These are phyloP conservation scores for Rubroboletus satanas DNA, from an alignment of 768 basidiomycete genomes.

Conservation along the genomic window DNA sequence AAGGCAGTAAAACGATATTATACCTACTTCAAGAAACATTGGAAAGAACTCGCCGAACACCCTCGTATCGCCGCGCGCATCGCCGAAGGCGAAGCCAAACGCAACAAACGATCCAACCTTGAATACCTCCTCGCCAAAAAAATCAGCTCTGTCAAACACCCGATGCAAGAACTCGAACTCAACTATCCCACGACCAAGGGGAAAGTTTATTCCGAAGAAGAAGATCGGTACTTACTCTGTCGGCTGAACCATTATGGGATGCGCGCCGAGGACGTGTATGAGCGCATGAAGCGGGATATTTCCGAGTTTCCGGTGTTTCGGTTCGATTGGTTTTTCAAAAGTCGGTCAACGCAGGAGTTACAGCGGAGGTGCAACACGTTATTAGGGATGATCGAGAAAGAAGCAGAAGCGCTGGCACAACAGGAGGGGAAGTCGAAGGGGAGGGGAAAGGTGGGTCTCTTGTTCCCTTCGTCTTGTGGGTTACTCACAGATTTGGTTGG, in stretches of 20 bases:
- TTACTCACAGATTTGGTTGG: neutral
- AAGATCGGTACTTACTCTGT: constrained; percentile 92
- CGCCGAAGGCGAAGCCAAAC: constrained; percentile 83
- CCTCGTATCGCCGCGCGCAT: constrained; percentile 82
- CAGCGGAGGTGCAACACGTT: constrained; percentile 85
- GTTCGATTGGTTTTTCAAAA: constrained; percentile 99
- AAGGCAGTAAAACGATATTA: constrained; percentile 80
- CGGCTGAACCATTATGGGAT: constrained; percentile 88
- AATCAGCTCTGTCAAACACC: constrained; percentile 77
- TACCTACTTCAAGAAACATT: constrained; percentile 82
- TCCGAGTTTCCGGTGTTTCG: constrained; percentile 95
- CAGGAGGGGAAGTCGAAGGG: constrained; percentile 66
- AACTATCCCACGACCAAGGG: constrained; percentile 95
- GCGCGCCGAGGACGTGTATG: constrained; percentile 85
- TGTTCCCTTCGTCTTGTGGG: neutral
- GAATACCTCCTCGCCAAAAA: constrained; percentile 78
- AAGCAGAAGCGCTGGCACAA: constrained; percentile 62
- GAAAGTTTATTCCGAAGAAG: constrained; percentile 95
- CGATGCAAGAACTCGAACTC: constrained; percentile 96
- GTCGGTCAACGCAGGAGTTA: constrained; percentile 84
- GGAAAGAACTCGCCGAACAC: constrained; percentile 70
- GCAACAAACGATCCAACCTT: constrained; percentile 79
- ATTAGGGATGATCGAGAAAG: constrained; percentile 88
- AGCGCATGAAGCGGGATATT: constrained; percentile 94
- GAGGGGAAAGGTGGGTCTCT: constrained; percentile 57